Base-by-base conservation (phyloP, 1,139 yeast genomes). In the Waltiozyma sp. region DNA sequence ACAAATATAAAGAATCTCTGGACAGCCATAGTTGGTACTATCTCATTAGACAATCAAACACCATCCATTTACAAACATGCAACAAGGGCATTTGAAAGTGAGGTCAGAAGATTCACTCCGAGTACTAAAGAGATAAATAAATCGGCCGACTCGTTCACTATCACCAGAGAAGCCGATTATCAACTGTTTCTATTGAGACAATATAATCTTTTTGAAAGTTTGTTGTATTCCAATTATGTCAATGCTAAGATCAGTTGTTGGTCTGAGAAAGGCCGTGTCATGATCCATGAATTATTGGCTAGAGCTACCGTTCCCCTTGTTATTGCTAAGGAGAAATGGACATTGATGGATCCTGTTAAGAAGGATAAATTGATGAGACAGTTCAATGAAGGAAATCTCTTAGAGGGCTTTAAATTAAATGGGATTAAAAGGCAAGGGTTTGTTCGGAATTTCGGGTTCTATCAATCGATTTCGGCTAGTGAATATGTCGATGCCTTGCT, bases 241-340 rank as follows among this genome's bases (percentile, higher is more conserved):
- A 87, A 89, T 54, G 83, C 97, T 19, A 86, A 88, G 58, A 68
- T 91, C 47, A 80, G 80, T 47, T 65, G 91, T 38, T 93, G 96
- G 91, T 83, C 93, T 19, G 96, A 86, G 56, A 93, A 85, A 45
- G 98, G 98, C 4, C 76, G 81, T 53, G 87, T 86, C 59, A 75
- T 80, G 52, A 66, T 93, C 41, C 95, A 89, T 59, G 88, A 88
- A 55, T 71, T 93, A 73, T 84, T 93, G 65, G 98, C 98, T 2
- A 78, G 84, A 53, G 91, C 93, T 96, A 98, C 98, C 8, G 83
- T 93, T 6, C 82, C 96, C 0, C 66, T 93, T 41, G 84, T 80
- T 3, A 82, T 84, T 21, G 94, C 97, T 1, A 84, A 82, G 54
- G 96, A 93, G 61, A 80, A 81, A 49, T 93, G 97, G 96, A 71